Conservation (phyloP, 2,329 filamentous ascomycete species). For the Verticillium albo-atrum region DNA sequence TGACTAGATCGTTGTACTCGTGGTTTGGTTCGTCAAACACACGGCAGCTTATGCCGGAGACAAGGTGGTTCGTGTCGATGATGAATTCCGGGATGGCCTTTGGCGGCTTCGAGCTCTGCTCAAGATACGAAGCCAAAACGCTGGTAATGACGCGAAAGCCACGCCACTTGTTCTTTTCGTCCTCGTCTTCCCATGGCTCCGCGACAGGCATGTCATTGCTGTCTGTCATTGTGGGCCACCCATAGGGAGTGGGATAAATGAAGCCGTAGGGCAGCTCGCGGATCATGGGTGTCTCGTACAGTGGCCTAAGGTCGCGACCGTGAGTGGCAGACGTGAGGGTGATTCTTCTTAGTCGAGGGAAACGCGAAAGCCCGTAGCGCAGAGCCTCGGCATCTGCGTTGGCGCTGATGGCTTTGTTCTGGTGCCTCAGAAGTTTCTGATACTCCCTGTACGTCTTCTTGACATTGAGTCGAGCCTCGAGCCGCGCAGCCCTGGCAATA, state of each 20-base stretch:
- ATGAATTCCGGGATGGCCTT: constrained; percentile 25
- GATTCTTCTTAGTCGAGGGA: constrained; percentile 29
- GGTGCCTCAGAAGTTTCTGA: constrained; percentile 23
- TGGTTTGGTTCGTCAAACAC: constrained; percentile 20
- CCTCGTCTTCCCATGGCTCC: constrained; percentile 7
- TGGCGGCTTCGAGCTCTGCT: constrained; percentile 1
- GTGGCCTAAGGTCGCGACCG: constrained; percentile 25
- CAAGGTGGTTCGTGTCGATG: constrained; percentile 22
- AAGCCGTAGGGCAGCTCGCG: constrained; percentile 32
- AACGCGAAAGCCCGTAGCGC: constrained; percentile 23
- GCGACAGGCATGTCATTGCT: background rate
- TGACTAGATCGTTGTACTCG: constrained; percentile 18
- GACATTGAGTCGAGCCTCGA: background rate
- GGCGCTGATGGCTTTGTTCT: constrained; percentile 22
- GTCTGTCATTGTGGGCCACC: constrained; percentile 17
- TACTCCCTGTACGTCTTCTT: constrained; percentile 21
- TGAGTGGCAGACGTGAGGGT: constrained; percentile 34
- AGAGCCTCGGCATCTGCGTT: constrained; percentile 24
- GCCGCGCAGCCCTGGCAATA: background rate
- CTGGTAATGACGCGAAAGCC: constrained; percentile 23
- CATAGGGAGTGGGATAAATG: constrained; percentile 29
- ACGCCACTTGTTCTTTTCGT: constrained; percentile 19
- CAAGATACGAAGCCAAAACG: constrained; percentile 16
- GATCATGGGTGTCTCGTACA: constrained; percentile 37
- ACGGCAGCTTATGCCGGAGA: constrained; percentile 24